Conservation (phyloP, 352 stramenopile genomes). For the Globisporangium barbulae region DNA sequence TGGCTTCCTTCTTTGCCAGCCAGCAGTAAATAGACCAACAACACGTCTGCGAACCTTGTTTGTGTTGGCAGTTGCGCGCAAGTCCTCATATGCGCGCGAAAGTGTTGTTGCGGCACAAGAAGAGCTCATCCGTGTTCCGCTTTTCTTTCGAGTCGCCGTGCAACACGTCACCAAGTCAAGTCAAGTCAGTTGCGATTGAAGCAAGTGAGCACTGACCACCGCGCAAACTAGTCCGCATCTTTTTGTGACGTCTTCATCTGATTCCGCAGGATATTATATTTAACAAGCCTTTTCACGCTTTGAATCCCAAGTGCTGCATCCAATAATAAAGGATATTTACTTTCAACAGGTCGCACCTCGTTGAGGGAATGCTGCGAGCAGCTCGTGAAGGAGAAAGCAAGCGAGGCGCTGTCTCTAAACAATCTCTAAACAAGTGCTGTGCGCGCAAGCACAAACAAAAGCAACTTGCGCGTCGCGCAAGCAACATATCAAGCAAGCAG, state of each 20-base stretch:
- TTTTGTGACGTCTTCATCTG: constrained; percentile 2
- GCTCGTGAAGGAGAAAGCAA: neutral
- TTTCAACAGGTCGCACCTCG: neutral
- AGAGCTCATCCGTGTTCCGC: too few relatives aligned
- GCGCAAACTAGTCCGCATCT: constrained; percentile 1
- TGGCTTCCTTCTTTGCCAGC: neutral
- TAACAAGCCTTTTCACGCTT: neutral
- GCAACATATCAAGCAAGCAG: neutral
- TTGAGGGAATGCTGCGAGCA: neutral
- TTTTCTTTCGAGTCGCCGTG: neutral
- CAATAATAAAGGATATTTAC: neutral
- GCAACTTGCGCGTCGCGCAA: neutral
- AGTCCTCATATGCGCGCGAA: neutral
- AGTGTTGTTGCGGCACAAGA: neutral
- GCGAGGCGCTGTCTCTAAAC: neutral
- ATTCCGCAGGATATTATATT: neutral
- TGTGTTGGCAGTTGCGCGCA: neutral
- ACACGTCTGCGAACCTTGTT: neutral
- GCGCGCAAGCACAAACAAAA: neutral
- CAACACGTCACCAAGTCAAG: neutral
- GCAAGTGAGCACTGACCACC: neutral
- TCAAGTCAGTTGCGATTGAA: constrained; percentile 3
- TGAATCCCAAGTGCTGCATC: neutral
- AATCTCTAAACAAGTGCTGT: neutral
- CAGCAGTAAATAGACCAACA: neutral